Evolutionary conservation across 139 green algal genomes (phyloP).

Genomic region (Monoraphidium neglectum): DNA sequence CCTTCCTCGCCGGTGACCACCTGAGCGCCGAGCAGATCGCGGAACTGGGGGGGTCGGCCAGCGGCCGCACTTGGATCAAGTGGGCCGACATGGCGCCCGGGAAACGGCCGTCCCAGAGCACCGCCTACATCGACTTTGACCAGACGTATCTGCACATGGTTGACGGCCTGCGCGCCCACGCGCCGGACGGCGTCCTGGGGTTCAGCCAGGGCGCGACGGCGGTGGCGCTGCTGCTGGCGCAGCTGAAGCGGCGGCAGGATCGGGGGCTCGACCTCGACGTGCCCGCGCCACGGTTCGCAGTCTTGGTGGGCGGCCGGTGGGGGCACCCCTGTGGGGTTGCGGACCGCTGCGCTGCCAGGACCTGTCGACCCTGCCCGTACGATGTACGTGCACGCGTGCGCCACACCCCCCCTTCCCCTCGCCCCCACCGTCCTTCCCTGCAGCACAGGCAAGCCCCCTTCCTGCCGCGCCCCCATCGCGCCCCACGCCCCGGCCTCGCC

Average conservation of each 20-base stretch:
- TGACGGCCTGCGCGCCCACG: slow-evolving; percentile 3
- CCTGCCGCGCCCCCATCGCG: no score
- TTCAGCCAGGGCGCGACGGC: slow-evolving; percentile 68
- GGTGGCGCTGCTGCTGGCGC: slow-evolving; percentile 48
- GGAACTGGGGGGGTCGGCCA: slow-evolving; percentile 4
- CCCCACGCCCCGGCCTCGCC: no score
- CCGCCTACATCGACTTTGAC: slow-evolving; percentile 28
- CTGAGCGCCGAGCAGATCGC: slow-evolving; percentile 23
- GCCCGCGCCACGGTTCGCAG: slow-evolving; percentile 18
- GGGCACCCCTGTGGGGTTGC: no score
- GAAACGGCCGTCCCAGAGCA: slow-evolving; percentile 43
- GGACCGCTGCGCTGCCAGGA: background rate
- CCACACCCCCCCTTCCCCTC: no score
- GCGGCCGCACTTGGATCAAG: slow-evolving; percentile 43
- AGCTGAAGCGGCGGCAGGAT: slow-evolving; percentile 17
- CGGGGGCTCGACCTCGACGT: slow-evolving; percentile 18
- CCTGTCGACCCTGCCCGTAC: no score
- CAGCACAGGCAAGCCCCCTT: no score
- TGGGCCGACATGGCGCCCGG: slow-evolving; percentile 36
- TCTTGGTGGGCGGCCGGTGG: slow-evolving; percentile 25
- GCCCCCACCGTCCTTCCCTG: no score
- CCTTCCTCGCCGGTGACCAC: slow-evolving; percentile 36
- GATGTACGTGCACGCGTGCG: no score
- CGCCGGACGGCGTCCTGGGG: slow-evolving; percentile 43
- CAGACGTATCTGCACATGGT: background rate